Evolutionary conservation across 441 rosid species (phyloP).

Genomic region (Bocquillonia castaneifolia): DNA sequence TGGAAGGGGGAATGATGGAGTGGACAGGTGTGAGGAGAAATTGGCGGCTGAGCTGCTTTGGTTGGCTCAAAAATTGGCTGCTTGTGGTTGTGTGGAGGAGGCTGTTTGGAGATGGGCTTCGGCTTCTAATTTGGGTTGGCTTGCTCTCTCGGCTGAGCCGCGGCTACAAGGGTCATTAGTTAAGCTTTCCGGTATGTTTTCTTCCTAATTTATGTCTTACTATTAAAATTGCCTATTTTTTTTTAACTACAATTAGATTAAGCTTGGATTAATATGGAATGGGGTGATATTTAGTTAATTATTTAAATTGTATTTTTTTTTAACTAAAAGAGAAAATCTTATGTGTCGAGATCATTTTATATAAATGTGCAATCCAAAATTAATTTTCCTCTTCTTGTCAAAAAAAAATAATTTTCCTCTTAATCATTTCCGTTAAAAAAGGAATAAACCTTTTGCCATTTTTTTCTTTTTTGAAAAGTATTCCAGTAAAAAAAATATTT

Average conservation of each 20-base stretch:
- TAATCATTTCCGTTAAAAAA: too few species aligned
- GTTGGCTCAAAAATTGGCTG: slow-evolving; percentile 66
- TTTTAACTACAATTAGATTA: too few species aligned
- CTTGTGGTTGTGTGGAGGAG: slow-evolving; percentile 58
- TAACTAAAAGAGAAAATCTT: too few species aligned
- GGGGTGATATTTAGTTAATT: too few species aligned
- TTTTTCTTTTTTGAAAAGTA: background rate
- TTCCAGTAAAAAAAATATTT: background rate
- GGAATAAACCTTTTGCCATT: background rate
- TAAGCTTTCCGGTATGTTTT: slow-evolving; percentile 49
- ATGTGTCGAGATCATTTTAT: too few species aligned
- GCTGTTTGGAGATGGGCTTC: slow-evolving; percentile 74
- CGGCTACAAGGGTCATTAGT: slow-evolving; percentile 63
- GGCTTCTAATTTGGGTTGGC: slow-evolving; percentile 65
- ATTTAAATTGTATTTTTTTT: too few species aligned
- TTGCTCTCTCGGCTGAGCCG: slow-evolving; percentile 63
- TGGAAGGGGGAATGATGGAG: slow-evolving; percentile 35
- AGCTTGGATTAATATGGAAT: too few species aligned
- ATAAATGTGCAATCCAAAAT: too few species aligned
- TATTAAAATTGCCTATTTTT: too few species aligned
- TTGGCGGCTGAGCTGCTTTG: slow-evolving; percentile 85
- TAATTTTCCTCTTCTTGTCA: too few species aligned
- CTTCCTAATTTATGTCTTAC: background rate
- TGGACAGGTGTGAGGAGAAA: slow-evolving; percentile 48
- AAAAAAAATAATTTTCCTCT: too few species aligned